Base-by-base conservation (phyloP, 129 eudicot genomes). In the Helianthus tuberosus region DNA sequence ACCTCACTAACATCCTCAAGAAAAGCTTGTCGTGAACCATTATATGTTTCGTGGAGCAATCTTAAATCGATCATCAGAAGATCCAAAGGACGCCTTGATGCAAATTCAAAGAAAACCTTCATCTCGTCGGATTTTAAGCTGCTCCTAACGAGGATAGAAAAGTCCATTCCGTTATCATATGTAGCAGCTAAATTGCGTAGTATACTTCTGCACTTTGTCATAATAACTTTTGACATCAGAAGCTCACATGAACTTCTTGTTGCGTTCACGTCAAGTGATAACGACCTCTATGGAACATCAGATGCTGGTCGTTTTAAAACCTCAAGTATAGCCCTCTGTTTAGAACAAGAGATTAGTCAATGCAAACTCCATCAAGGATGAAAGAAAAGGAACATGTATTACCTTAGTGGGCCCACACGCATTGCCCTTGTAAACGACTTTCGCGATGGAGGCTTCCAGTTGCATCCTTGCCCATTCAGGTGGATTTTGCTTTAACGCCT, bases 351-450 rank as follows among this genome's bases (percentile, higher is more conserved):
- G 59, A 53, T 39, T 14, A n/a, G 3, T 13, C 16, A 39, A n/a
- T 27, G 11, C 41, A 46, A 3, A 67, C 27, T 23, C 12, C 23
- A 13, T 15, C 20, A 14, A 69, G 50, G 11, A 71, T 68, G 15
- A 15, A 23, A 13, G 23, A 54, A 9, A 55, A 17, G 62, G 10
- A 55, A 55, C 62, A 20, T 9, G 13, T 55, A 71, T 68, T 43
- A 86, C 90, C 90, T 87, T 85, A 9, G 94, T 88, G 5, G 94
- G 94, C 49, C 94, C 94, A 67, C 90, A 85, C 13, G 94, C 90
- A 68, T 88, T 88, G 32, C 90, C 84, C 57, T 85, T 88, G 50
- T 88, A 88, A 14, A 88, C 86, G 15, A 10, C 89, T 80, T 88
- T 88, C 32, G 88, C 49, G 20, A 88, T 85, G 27, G 90, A 88